phyloP scores from a whole-genome alignment of 257 asterid genomes.

The Capsicum rhomboideum region DNA sequence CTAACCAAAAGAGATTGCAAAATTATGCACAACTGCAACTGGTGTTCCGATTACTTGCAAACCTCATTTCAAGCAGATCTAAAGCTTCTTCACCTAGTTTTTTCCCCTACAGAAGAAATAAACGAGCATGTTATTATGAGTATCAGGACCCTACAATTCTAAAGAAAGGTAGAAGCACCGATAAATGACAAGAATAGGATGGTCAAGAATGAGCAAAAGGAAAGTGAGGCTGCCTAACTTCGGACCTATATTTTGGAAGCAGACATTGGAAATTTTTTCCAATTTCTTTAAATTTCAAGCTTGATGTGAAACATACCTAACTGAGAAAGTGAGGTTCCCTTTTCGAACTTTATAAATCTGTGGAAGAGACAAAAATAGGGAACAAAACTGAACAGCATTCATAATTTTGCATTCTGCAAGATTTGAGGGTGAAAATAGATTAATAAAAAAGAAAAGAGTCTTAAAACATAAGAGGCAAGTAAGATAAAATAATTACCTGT shows the following conservation, averaged over 20 bases:
- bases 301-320: no score
- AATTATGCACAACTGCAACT: not conserved
- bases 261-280: no score
- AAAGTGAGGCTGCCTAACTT: not conserved
- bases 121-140: not conserved
- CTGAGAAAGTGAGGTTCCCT: no score
- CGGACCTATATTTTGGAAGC: no score
- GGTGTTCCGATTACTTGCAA: not conserved
- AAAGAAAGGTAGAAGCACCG: no score
- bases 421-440: no score
- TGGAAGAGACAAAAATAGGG: no score
- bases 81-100: not conserved
- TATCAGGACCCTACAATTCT: not conserved
- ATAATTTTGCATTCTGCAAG: no score
- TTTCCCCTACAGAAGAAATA: not conserved
- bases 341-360: no score
- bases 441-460: no score
- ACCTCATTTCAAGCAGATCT: not conserved
- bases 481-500: not conserved
- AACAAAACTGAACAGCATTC: no score
- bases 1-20: not conserved
- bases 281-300: no score
- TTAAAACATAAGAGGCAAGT: not conserved
- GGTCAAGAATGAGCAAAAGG: not conserved
- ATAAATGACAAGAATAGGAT: not conserved